Evolutionary conservation across 306 rosid genomes (phyloP).

Genomic region (Mimosa pudica): DNA sequence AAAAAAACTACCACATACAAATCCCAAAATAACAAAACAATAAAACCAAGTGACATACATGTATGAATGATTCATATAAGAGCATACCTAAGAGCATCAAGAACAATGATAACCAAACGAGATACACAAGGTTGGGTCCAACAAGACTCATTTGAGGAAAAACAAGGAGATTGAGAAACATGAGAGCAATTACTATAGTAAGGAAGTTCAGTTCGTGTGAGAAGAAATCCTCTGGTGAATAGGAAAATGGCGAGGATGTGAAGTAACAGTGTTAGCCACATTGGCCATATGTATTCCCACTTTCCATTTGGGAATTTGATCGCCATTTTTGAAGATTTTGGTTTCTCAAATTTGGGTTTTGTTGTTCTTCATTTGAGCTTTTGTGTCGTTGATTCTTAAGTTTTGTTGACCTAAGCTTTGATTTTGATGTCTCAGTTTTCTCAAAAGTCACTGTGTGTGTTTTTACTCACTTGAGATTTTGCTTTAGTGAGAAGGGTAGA

Average conservation of each 20-base stretch:
- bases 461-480: too few species aligned
- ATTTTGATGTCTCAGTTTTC: neutral
- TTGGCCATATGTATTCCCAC: conserved; percentile 57
- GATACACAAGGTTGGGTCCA: conserved; percentile 74
- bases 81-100: conserved; percentile 76
- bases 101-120: conserved; percentile 70
- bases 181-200: conserved; percentile 73
- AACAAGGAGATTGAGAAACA: conserved; percentile 64
- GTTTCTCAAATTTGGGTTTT: neutral
- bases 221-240: conserved; percentile 84
- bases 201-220: conserved; percentile 94
- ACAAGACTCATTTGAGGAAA: conserved; percentile 44
- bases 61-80: neutral
- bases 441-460: neutral
- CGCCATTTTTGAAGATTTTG: neutral
- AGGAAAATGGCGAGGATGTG: conserved; percentile 65
- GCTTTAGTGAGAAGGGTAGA: too few species aligned
- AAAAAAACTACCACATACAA: neutral
- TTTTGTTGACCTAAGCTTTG: neutral
- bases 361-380: neutral
- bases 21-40: neutral
- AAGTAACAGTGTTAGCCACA: conserved; percentile 62
- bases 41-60: neutral
- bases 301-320: conserved; percentile 33
- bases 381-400: neutral